A percentile compares a stretch with the other conserved stretches of the same genome.
These are phyloP conservation scores for Forsythia suspensa DNA, from an alignment of 257 asterid species.

Conservation along the genomic window DNA sequence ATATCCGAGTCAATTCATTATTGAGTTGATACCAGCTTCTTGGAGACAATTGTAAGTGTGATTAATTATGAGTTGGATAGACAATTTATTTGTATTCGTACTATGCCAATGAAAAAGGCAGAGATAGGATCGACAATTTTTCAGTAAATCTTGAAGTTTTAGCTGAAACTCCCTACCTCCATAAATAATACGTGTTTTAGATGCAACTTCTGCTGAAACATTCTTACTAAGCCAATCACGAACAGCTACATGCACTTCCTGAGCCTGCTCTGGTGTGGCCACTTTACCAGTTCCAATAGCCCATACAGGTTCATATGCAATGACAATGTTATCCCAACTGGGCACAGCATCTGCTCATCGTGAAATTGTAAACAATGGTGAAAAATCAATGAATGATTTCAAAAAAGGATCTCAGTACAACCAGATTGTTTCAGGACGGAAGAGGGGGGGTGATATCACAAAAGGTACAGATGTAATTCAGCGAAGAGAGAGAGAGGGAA, in stretches of 20 bases:
- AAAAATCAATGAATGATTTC: conserved; percentile 1
- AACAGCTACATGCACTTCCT: conserved; percentile 92
- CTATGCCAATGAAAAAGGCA: not conserved
- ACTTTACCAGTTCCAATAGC: conserved; percentile 99
- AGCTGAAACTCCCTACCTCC: conserved; percentile 64
- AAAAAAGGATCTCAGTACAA: not conserved
- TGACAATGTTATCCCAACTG: conserved; percentile 85
- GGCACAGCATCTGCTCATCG: conserved; percentile 75
- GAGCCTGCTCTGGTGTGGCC: conserved; percentile 98
- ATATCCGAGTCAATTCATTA: not conserved
- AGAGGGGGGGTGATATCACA: not conserved
- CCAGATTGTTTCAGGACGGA: not conserved
- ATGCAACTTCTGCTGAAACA: conserved; percentile 85
- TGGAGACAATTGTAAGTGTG: not conserved
- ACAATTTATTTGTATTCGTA: not conserved
- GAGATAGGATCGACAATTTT: not conserved
- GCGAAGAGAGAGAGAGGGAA: not conserved
- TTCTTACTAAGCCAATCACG: conserved; percentile 95
- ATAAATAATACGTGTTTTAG: conserved; percentile 85
- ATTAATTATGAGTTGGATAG: not conserved
- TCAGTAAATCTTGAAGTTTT: not conserved
- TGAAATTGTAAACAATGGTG: conserved; percentile 2
- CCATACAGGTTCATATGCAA: conserved; percentile 99
- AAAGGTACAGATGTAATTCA: not conserved
- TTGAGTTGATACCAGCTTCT: not conserved